These are phyloP conservation scores for Leptographium galeiforme DNA, from an alignment of 2,329 filamentous ascomycete genomes.

Conservation along the genomic window DNA sequence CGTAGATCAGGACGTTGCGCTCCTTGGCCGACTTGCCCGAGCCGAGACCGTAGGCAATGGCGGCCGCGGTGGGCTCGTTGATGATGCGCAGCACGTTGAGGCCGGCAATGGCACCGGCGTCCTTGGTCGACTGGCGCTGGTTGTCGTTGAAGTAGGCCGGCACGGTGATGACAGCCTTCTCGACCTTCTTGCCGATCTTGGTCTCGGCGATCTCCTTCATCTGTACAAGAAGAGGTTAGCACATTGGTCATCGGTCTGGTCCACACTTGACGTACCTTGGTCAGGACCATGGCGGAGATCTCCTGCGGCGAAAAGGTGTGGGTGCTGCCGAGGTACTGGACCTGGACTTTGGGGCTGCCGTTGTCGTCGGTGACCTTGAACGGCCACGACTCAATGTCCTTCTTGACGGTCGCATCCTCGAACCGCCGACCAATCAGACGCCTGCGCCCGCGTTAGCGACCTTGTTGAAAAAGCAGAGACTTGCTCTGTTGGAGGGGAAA, in stretches of 20 bases:
- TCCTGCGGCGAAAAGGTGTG: constrained; percentile 98
- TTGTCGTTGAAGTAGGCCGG: constrained; percentile 99
- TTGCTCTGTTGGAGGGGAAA: too few relatives aligned
- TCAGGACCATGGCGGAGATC: constrained; percentile 96
- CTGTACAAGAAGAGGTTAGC: constrained; percentile 29
- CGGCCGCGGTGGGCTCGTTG: constrained; percentile 97
- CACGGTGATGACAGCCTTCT: constrained; percentile 98
- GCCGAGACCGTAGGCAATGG: constrained; percentile 96
- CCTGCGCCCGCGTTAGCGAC: constrained; percentile 32
- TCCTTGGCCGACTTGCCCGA: constrained; percentile 93
- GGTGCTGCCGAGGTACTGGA: constrained; percentile 86
- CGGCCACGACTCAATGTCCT: constrained; percentile 97
- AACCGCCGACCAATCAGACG: constrained; percentile 94
- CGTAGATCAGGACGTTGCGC: constrained; percentile 98
- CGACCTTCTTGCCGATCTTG: constrained; percentile 97
- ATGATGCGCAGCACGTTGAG: constrained; percentile 99
- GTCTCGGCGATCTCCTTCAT: constrained; percentile 99
- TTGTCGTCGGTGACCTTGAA: constrained; percentile 94
- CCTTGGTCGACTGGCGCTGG: constrained; percentile 98
- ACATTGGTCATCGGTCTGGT: too few relatives aligned
- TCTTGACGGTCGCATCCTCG: constrained; percentile 94
- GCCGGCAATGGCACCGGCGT: constrained; percentile 92
- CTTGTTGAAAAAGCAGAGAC: background rate
- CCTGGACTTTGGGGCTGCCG: constrained; percentile 82
- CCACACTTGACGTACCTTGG: constrained; percentile 54